Base-by-base conservation (phyloP, 2,329 filamentous ascomycete species). In the Penicillium digitatum region DNA sequence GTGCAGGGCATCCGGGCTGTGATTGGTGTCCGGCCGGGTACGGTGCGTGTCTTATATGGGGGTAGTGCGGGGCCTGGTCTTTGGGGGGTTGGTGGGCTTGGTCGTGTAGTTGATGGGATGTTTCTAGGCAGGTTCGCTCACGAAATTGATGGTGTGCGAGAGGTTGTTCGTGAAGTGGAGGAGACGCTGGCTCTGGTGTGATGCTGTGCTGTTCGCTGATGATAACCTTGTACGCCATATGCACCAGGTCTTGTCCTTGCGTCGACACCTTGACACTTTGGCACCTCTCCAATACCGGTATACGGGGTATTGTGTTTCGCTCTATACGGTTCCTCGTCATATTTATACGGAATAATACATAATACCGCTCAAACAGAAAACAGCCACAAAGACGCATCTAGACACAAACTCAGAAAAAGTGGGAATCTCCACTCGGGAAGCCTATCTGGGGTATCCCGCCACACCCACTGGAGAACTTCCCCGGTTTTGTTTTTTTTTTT, bases 41-140 rank as follows among this genome's bases (percentile, higher is more conserved):
- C 77, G 5, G 86, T 84, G 48, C 83, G 89, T 57, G 85, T 94
- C 40, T 70, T 95, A 18, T 95, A 95, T 69, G 90, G 90, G 0
- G 90, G 90, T 1, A 91, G 88, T 69, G 90, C 90, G 11, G 89
- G 89, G 0, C 88, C 89, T 1, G 90, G 90, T 0, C 78, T 91
- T 44, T 95, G 88, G 71, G 66, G 72, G 27, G 51, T 51, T 6
- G 69, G 71, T 7, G 72, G 80, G 62, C 37, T 75, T 94, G 58
- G 84, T 82, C 80, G 83, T 24, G 86, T 83, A 0, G 84, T 93
- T 12, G 90, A 95, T 73, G 90, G 89, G 0, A 76, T 94, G 72
- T 94, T 94, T 66, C 70, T 95, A 54, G 90, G 90, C 0, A 76
- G 90, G 27, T 95, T 94, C 70, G 90, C 85, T 12, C 90, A 95